Conservation (phyloP, 768 basidiomycete species). For the Pulveroboletus ravenelii region DNA sequence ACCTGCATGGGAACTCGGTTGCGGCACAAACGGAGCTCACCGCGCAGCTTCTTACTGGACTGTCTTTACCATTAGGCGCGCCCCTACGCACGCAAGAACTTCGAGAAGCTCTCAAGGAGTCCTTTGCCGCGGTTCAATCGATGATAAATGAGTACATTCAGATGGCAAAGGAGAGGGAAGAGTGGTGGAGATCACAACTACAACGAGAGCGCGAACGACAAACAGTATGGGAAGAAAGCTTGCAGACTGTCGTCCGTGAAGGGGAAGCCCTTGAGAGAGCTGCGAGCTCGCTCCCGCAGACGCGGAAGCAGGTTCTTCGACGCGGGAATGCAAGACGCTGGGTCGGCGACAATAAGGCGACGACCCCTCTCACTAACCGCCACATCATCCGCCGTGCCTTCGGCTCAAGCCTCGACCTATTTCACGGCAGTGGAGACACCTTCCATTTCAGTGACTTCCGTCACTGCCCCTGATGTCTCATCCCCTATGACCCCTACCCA, state of each 20-base stretch:
- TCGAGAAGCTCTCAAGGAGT: constrained; percentile 55
- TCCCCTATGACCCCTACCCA: constrained; percentile 21
- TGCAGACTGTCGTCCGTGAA: constrained; percentile 80
- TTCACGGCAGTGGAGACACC: constrained; percentile 23
- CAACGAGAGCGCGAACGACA: constrained; percentile 60
- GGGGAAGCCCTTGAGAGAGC: constrained; percentile 83
- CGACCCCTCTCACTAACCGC: constrained; percentile 16
- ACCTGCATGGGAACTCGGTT: constrained; percentile 64
- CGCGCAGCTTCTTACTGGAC: constrained; percentile 52
- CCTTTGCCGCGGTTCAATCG: constrained; percentile 49
- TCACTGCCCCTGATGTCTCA: constrained; percentile 1
- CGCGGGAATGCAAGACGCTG: constrained; percentile 20
- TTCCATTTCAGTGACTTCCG: constrained; percentile 6
- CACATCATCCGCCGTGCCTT: constrained; percentile 8
- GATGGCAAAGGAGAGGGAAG: constrained; percentile 75
- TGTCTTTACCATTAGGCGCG: constrained; percentile 32
- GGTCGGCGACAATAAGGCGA: constrained; percentile 18
- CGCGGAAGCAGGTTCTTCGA: constrained; percentile 58
- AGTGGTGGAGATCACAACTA: constrained; percentile 67
- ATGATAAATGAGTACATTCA: constrained; percentile 63
- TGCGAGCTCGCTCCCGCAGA: constrained; percentile 55
- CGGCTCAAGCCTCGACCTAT: constrained; percentile 18
- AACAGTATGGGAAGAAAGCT: constrained; percentile 84
- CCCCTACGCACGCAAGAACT: constrained; percentile 30
- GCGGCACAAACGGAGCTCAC: constrained; percentile 78